Percentiles rank a stretch among this genome's conserved stretches.
These are phyloP conservation scores for Emydomyces testavorans DNA, from an alignment of 2,329 filamentous ascomycete genomes.

Conservation along the genomic window DNA sequence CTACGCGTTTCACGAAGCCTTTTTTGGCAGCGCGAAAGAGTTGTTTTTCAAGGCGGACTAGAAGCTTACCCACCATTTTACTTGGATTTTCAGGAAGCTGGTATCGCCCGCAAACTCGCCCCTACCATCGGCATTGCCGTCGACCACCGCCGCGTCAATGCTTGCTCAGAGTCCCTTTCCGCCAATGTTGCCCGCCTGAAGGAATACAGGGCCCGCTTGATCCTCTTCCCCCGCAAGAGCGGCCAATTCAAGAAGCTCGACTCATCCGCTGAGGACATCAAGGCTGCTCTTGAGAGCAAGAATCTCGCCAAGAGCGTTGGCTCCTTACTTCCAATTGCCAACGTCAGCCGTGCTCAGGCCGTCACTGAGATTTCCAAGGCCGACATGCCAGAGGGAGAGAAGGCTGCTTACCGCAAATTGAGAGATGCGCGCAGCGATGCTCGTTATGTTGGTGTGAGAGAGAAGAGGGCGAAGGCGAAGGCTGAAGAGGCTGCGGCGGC, in stretches of 20 bases:
- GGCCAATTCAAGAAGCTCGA: constrained; percentile 91
- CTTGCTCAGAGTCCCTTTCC: constrained; percentile 87
- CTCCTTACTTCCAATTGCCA: constrained; percentile 60
- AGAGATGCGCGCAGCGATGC: constrained; percentile 74
- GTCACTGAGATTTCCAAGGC: constrained; percentile 69
- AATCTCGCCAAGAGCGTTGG: constrained; percentile 44
- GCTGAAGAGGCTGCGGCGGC: constrained; percentile 52
- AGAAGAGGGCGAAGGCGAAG: constrained; percentile 86
- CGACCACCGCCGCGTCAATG: constrained; percentile 93
- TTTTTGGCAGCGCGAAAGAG: neutral
- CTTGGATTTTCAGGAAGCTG: constrained; percentile 59
- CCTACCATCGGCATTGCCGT: constrained; percentile 94
- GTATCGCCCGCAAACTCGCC: constrained; percentile 86
- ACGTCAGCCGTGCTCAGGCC: constrained; percentile 45
- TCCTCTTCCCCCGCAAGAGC: constrained; percentile 92
- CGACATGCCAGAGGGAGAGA: constrained; percentile 66
- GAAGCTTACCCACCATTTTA: constrained; percentile 15
- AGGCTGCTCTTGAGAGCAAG: constrained; percentile 52
- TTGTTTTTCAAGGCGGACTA: neutral
- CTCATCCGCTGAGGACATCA: constrained; percentile 71
- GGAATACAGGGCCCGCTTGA: constrained; percentile 91
- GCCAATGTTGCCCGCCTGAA: constrained; percentile 95
- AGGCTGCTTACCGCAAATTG: constrained; percentile 77
- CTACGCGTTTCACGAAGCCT: neutral
- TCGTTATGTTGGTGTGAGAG: constrained; percentile 68